Evolutionary conservation across 257 asterid genomes (phyloP), one percentile per base, ranked within the genome.

Genomic region (Leptodermis oblonga): DNA sequence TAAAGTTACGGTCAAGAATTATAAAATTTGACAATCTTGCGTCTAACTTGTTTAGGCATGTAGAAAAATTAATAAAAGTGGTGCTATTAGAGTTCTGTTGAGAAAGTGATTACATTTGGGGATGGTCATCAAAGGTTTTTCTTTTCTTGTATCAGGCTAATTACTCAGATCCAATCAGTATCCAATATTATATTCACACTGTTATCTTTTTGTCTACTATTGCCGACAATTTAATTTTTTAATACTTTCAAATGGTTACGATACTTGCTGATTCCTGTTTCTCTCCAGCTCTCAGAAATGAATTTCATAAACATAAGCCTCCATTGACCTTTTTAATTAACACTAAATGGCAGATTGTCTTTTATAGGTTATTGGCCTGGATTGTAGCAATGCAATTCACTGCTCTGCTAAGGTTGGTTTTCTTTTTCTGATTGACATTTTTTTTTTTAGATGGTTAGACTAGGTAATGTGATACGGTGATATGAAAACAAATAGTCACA

Each of bases 341-440:
- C 65, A 64, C 64, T 74, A 71, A 74, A 60, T n/a, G 70, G 37
- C 65, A 55, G n/a, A 31, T 78, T 76, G 71, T 77, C 72, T 73
- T 86, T 78, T 70, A 18, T 77, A 93, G 99, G 81, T 93, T 73
- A 78, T 90, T 70, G 99, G 99, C 68, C 87, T 93, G 79, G 99
- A 93, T 74, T 90, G 99, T 81, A 88, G 95, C 73, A 73, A 90
- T 75, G 96, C 96, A 73, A 93, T 93, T 77, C 65, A 76, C 80
- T 85, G 97, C 91, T 93, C 97, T 8, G 99, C 99, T 45, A 93
- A 93, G 99, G 99, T 90, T 74, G 58, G 79, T 65, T 72, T 75
- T 52, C 43, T n/a, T 62, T 73, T 65, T 36, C 54, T 70, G 11
- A 18, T 39, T 68, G 68, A 23, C 65, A 5, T 65, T 46, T 13